Conservation (phyloP, 768 basidiomycete genomes). For the Amanita brunnescens region DNA sequence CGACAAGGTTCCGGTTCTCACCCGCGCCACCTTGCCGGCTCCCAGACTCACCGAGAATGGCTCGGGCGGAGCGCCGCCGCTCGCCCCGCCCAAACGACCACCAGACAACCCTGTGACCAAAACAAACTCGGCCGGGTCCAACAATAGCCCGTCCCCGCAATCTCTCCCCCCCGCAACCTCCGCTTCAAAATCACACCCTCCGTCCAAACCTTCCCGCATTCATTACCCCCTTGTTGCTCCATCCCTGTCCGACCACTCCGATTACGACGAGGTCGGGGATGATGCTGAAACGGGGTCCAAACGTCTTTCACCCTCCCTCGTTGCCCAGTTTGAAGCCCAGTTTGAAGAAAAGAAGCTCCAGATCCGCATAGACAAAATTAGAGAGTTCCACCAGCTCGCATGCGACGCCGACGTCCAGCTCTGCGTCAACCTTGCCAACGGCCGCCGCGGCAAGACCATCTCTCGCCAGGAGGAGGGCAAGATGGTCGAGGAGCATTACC, state of each 20-base stretch:
- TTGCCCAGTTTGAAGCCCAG: constrained; percentile 23
- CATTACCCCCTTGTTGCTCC: constrained; percentile 30
- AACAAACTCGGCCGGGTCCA: not conserved
- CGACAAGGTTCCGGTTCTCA: not conserved
- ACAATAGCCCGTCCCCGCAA: not conserved
- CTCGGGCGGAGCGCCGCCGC: not conserved
- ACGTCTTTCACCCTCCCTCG: constrained; percentile 16
- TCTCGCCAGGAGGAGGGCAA: constrained; percentile 22
- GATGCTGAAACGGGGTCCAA: constrained; percentile 7
- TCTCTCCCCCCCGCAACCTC: not conserved
- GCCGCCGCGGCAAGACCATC: constrained; percentile 22
- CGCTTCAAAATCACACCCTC: not conserved
- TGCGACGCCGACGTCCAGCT: constrained; percentile 34
- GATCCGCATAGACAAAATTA: constrained; percentile 36
- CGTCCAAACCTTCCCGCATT: constrained; percentile 21
- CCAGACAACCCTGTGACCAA: not conserved
- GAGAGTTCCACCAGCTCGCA: constrained; percentile 41
- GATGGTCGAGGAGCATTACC: constrained; percentile 30
- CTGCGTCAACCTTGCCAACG: constrained; percentile 28
- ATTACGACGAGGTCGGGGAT: constrained; percentile 16
- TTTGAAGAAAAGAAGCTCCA: constrained; percentile 38
- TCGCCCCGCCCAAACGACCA: constrained; percentile 4
- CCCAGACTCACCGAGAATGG: not conserved
- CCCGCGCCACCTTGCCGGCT: not conserved
- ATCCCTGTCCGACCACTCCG: constrained; percentile 18